Evolutionary conservation across 371 early-diverging fungal genomes (phyloP), one percentile per base, ranked within the genome.

Genomic region (Mortierella sp.): DNA sequence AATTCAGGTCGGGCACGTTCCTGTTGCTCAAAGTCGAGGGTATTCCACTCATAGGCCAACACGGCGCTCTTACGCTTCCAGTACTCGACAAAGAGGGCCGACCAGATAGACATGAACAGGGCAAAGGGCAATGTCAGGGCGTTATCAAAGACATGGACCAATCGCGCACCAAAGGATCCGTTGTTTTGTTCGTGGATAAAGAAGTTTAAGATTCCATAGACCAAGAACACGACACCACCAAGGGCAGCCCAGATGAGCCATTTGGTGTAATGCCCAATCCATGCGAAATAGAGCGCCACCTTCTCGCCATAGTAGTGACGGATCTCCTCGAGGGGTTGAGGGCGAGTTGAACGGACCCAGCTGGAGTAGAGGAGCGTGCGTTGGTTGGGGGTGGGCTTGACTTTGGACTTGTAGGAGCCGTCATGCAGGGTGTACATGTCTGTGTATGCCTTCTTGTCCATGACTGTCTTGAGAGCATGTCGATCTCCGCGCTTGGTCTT

Each of bases 221-320:
- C 72, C 79, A 92, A 86, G 74, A 87, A 89, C 8, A 87, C 55
- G 3, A 90, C 14, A 21, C 93, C 93, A 6, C 88, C 69, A 16
- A 91, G 34, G 16, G 90, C 77, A 21, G 92, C 90, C 53, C 79
- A 67, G 21, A 73, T 21, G 21, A 91, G 80, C 92, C 92, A 92
- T 24, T 86, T 61, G 1, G 88, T 88, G 59, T 88, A 88, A 57
- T 82, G 71, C 43, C 79, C 91, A 28, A 92, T 79, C 90, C 91
- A 93, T 28, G 91, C 91, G 81, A 93, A 93, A 64, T 93, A 93
- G 19, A 92, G 86, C 31, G 91, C 94, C 61, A 91, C 83, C 73
- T 90, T 87, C 76, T 93, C 94, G 57, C 94, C 94, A 80, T 89
- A 93, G 77, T 93, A 93, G 48, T 87, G 80, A 24, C 86, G 88